phyloP scores from a whole-genome alignment of 2,329 filamentous ascomycete genomes.

The Myriosclerotinia curreyana region DNA sequence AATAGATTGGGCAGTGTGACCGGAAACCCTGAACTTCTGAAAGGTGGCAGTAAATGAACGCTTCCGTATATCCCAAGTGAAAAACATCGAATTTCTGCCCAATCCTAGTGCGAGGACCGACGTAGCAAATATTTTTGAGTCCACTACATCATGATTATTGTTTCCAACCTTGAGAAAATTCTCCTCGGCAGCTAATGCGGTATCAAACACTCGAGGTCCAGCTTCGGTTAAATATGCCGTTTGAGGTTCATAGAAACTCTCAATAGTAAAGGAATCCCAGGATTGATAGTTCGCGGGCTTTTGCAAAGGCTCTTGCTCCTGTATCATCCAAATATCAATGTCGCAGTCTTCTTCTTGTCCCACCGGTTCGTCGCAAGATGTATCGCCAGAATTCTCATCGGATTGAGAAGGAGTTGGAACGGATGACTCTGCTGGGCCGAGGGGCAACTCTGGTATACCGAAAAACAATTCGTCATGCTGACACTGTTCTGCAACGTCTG shows the following conservation, averaged over 20 bases:
- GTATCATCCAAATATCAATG: conserved; percentile 49
- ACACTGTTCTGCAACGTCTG: conserved; percentile 27
- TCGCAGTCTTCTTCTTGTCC: conserved; percentile 34
- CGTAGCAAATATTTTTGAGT: conserved; percentile 49
- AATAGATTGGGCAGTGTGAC: conserved; percentile 50
- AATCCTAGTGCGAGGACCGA: conserved; percentile 65
- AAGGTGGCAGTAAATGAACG: conserved; percentile 52
- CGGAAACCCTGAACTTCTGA: conserved; percentile 49
- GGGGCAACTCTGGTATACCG: conserved; percentile 33
- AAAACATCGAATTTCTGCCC: conserved; percentile 70
- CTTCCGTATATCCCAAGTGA: conserved; percentile 55
- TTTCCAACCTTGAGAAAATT: conserved; percentile 45
- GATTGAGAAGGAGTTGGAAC: conserved; percentile 19
- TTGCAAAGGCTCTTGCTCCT: conserved; percentile 39
- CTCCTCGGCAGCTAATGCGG: conserved; percentile 48
- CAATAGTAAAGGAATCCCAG: conserved; percentile 64
- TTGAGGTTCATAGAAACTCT: conserved; percentile 41
- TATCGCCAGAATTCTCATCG: conserved; percentile 14
- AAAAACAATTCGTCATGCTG: conserved; percentile 34
- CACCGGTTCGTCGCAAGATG: conserved; percentile 21
- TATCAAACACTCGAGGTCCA: conserved; percentile 63
- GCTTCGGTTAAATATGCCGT: conserved; percentile 66
- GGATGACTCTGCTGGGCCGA: conserved; percentile 25
- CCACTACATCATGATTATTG: conserved; percentile 45
- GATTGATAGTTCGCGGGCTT: conserved; percentile 50